Evolutionary conservation across 805 yeast genomes (phyloP), one percentile per base, ranked within the genome.

Genomic region (Teunomyces cretensis): DNA sequence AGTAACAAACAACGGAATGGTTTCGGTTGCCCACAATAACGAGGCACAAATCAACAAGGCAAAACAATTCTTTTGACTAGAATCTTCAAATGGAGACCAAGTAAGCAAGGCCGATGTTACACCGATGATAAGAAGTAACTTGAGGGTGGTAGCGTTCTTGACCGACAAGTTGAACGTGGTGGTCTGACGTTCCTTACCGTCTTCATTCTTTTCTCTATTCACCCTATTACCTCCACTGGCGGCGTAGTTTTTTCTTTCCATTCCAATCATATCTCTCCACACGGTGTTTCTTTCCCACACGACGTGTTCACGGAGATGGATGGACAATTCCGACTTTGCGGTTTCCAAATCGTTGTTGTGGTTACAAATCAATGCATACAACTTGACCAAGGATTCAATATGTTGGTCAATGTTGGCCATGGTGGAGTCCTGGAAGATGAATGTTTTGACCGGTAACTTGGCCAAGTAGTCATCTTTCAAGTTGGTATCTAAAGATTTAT

Each of bases 11-110:
- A 92, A 70, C 5, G 98, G 98, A 51, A 92, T 81, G 0, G 96
- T 81, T 60, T 92, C 99, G 9, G 97, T 88, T 0, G 98, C 97
- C 99, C 98, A 92, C 19, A 91, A 70, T 41, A 91, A 60, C 0
- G 97, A 90, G 1, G 96, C 84, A 54, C 88, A 80, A 3, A 86
- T 75, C 38, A 94, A 74, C 4, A 92, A 70, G 0, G 97, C 96
- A 60, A 92, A 77, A 67, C 99, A 54, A 43, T 67, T 58, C 30
- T 61, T 58, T 45, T 71, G 74, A 19, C 64, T 64, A 3, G 43
- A 32, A 46, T 71, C 75, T 14, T 60, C 61, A 54, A 71, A 69
- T 1, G 71, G 62, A 1, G 61, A 50, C 7, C 65, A 46, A 4
- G 59, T 54, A 40, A 69, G 44, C 24, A 71, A 56, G 1, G 60